Evolutionary conservation across 768 basidiomycete genomes (phyloP), one percentile per base, ranked within the genome.

Genomic region (Boletus sensibilis): DNA sequence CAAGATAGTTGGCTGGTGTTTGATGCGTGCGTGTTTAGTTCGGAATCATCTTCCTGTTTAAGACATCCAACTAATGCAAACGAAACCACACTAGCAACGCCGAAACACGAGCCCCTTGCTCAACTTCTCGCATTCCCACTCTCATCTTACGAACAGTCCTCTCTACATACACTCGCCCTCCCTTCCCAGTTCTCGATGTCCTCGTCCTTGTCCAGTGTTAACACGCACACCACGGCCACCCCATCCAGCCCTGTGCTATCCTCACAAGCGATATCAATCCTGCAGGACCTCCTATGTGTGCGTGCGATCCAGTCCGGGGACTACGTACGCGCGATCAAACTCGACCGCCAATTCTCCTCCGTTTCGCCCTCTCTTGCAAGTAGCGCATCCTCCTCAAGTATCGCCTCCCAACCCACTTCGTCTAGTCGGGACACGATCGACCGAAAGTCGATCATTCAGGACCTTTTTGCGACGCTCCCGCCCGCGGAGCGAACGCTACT

Each of bases 261-360:
- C 1, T 59, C 78, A 9, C 62, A 78, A 2, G 80, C 83, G 2
- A 68, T 86, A 25, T 77, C 84, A 6, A 75, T 82, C 14, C 69
- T 93, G 0, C 90, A 90, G 67, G 88, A 93, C 59, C 79, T 93
- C n/a, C 78, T 90, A 29, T 90, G 87, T 57, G 82, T 88, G 16
- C 86, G 92, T 11, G 80, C 92, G 10, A 81, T 93, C 34, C 86
- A 90, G 64, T 79, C 77, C 3, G 91, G 90, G 4, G 80, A 82
- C 55, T 85, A 86, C 62, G 72, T 79, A 0, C 83, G 84, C n/a
- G 92, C 90, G 10, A 82, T 92, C 66, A 87, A 85, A 72, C 76
- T 90, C 41, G 90, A 93, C 68, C 81, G 82, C 48, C 77, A 81
- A 62, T 86, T 90, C 60, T 69, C 77, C 39, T 70, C 77, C 11